Evolutionary conservation across 768 basidiomycete genomes (phyloP), one percentile per base, ranked within the genome.

Genomic region (Suillus subluteus): DNA sequence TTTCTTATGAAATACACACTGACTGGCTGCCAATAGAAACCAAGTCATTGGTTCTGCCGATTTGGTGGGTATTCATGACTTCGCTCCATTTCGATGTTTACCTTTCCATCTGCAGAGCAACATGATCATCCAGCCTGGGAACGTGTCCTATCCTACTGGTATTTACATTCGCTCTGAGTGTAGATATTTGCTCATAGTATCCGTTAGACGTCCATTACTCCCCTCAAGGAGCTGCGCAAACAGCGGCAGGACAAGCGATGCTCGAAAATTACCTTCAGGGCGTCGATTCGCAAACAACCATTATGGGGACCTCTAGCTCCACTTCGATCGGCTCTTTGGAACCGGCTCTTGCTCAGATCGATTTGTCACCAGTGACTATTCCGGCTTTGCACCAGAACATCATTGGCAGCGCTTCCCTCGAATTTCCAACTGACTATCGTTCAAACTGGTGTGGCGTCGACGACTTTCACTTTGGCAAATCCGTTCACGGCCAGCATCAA

Each of bases 401-500:
- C 67, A 87, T 92, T 67, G 79, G 77, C 58, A 81, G 80, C 32
- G 83, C 86, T 1, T 81, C 84, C 1, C 79, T 92, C 40, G 78
- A 82, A 26, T 89, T 92, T 79, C 89, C 90, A 2, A 76, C 78
- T 13, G 77, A 91, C n/a, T 70, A 88, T 92, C 55, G 86, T 83
- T 21, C 76, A 82, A 68, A 91, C 86, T 1, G 88, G 87, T 15
- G 74, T 88, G 23, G 88, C 89, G 2, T 80, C 81, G n/a, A 79
- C 85, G 6, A 77, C 84, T 1, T 90, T 91, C 72, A 80, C 77
- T 0, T 79, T 92, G 37, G 78, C 80, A 23, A 90, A 92, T 71
- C 90, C 90, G 0, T 92, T 92, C 77, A 91, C 89, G 0, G 89
- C 91, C 21, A 86, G 85, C 72, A 86, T 92, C 74, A 89, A 87